These are phyloP conservation scores for Intubia oerlemansii DNA, from an alignment of 2,329 filamentous ascomycete species.

Conservation along the genomic window DNA sequence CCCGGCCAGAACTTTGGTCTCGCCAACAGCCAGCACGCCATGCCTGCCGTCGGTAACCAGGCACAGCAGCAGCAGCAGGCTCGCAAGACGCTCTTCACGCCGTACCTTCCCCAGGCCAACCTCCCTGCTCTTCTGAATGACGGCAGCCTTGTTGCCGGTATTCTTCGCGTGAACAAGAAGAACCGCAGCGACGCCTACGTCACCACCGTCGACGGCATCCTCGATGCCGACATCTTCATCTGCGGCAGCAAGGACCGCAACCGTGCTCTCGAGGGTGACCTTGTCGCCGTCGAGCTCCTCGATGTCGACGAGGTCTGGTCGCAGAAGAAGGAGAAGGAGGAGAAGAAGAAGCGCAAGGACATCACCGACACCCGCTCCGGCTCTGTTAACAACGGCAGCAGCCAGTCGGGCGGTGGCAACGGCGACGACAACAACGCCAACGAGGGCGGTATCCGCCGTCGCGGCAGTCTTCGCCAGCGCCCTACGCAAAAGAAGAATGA, in stretches of 20 bases:
- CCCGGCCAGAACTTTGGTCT: slow-evolving; percentile 55
- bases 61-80: slow-evolving; percentile 40
- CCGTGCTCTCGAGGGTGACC: slow-evolving; percentile 83
- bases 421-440: slow-evolving; percentile 37
- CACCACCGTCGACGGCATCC: slow-evolving; percentile 63
- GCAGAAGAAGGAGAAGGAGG: slow-evolving; percentile 97
- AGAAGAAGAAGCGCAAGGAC: slow-evolving; percentile 99
- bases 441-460: slow-evolving; percentile 75
- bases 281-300: slow-evolving; percentile 86
- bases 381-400: slow-evolving; percentile 50
- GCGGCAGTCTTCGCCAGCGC: slow-evolving; percentile 86
- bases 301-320: slow-evolving; percentile 98
- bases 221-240: slow-evolving; percentile 98
- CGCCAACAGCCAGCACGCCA: slow-evolving; percentile 50
- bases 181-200: slow-evolving; percentile 98
- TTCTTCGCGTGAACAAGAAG: slow-evolving; percentile 98
- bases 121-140: slow-evolving; percentile 77
- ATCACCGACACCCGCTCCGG: slow-evolving; percentile 77
- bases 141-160: slow-evolving; percentile 86
- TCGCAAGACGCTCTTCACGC: slow-evolving; percentile 94
- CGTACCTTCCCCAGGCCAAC: slow-evolving; percentile 86
- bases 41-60: slow-evolving; percentile 23
- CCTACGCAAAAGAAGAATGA: slow-evolving; percentile 99
- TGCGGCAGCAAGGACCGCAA: slow-evolving; percentile 98
- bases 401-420: slow-evolving; percentile 27